phyloP scores from a whole-genome alignment of 768 basidiomycete species.

The Polyporus arcularius region DNA sequence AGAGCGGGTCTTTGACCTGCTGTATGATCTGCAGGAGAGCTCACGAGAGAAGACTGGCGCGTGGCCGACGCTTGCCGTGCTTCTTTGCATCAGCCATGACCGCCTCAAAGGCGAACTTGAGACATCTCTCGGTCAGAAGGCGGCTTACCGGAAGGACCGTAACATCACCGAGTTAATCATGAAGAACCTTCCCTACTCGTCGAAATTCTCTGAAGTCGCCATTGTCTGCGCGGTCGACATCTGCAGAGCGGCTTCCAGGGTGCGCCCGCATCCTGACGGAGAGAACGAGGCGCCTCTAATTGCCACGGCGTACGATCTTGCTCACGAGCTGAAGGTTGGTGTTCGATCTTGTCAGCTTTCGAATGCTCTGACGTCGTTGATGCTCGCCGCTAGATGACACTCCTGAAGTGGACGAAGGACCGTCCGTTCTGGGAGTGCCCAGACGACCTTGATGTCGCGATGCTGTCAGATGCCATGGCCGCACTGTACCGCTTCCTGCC shows the following conservation, averaged over 20 bases:
- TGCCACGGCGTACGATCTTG: constrained; percentile 68
- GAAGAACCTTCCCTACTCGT: constrained; percentile 49
- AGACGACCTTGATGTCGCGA: constrained; percentile 74
- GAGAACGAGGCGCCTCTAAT: constrained; percentile 64
- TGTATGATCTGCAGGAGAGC: constrained; percentile 51
- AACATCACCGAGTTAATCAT: constrained; percentile 65
- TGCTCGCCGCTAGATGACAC: constrained; percentile 20
- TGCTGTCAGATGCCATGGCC: constrained; percentile 75
- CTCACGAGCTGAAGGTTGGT: constrained; percentile 76
- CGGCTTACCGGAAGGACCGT: constrained; percentile 33
- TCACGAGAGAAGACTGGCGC: constrained; percentile 48
- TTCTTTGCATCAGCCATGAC: constrained; percentile 77
- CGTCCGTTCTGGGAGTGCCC: constrained; percentile 67
- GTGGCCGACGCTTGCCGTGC: constrained; percentile 80
- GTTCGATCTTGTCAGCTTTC: neutral
- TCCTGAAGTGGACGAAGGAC: constrained; percentile 35
- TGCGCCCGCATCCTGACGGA: constrained; percentile 31
- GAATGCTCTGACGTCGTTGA: neutral
- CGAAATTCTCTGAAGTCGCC: constrained; percentile 62
- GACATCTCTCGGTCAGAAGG: constrained; percentile 32
- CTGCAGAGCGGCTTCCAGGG: constrained; percentile 66
- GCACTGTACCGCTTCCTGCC: constrained; percentile 72
- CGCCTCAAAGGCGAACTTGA: constrained; percentile 62
- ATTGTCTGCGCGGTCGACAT: constrained; percentile 77
- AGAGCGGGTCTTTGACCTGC: constrained; percentile 83